A percentile compares a stretch with the other conserved stretches of the same genome.
Evolutionary conservation across 2,329 filamentous ascomycete species (phyloP).

Genomic region (Penicillium sp.): DNA sequence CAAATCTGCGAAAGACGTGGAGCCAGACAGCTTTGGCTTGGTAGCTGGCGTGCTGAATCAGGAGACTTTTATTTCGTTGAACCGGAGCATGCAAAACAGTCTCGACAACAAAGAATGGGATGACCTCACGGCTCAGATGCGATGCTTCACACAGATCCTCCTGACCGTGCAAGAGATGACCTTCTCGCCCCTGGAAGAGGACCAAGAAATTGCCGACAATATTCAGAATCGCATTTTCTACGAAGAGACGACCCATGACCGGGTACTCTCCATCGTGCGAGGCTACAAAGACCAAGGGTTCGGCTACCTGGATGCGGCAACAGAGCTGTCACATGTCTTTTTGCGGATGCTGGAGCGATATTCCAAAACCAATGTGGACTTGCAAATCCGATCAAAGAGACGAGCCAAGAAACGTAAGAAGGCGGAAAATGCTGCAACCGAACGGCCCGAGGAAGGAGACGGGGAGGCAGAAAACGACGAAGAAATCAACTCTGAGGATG

Average conservation of each 20-base stretch:
- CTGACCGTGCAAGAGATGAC: conserved; percentile 91
- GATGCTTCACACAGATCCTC: conserved; percentile 90
- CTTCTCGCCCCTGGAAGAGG: conserved; percentile 76
- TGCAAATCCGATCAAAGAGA: conserved; percentile 82
- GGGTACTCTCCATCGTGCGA: conserved; percentile 70
- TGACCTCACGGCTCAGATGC: conserved; percentile 80
- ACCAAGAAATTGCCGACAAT: conserved; percentile 96
- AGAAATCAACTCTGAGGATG: conserved; percentile 57
- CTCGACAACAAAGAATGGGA: conserved; percentile 82
- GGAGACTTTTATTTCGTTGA: conserved; percentile 86
- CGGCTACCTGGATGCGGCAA: conserved; percentile 85
- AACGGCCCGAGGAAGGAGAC: conserved; percentile 32
- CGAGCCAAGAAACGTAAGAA: conserved; percentile 66
- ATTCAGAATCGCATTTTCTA: conserved; percentile 97
- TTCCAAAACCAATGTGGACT: conserved; percentile 87
- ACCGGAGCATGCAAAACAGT: conserved; percentile 70
- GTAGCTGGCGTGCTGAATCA: conserved; percentile 88
- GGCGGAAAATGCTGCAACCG: conserved; percentile 25
- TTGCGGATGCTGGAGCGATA: conserved; percentile 86
- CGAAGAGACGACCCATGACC: conserved; percentile 88
- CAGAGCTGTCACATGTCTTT: conserved; percentile 86
- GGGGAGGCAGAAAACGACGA: conserved; percentile 53
- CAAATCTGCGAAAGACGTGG: conserved; percentile 48
- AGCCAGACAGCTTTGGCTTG: conserved; percentile 72
- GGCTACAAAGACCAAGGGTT: conserved; percentile 93